phyloP scores from a whole-genome alignment of 2,329 filamentous ascomycete species.

The Xylariaceae sp. region DNA sequence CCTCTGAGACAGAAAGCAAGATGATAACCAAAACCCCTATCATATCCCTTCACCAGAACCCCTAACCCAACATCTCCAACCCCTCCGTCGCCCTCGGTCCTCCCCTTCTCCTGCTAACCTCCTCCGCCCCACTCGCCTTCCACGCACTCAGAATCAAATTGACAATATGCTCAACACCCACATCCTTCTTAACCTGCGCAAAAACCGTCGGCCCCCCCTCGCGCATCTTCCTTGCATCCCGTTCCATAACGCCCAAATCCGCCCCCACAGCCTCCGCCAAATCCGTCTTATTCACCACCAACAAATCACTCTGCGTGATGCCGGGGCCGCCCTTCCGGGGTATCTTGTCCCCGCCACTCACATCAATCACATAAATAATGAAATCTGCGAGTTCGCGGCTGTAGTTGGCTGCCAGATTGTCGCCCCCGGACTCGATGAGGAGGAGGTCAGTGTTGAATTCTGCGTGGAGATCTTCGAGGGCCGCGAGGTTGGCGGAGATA shows the following conservation, averaged over 20 bases:
- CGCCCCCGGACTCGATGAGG: constrained; percentile 90
- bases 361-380: constrained; percentile 98
- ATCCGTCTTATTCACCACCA: constrained; percentile 97
- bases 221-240: constrained; percentile 88
- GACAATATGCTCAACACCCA: constrained; percentile 80
- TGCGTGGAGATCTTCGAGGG: constrained; percentile 80
- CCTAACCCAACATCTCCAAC: constrained; percentile 40
- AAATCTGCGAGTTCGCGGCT: constrained; percentile 90
- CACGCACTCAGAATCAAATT: constrained; percentile 86
- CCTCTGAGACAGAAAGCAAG: neutral
- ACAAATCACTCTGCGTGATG: constrained; percentile 90
- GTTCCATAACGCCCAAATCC: constrained; percentile 88
- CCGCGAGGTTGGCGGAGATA: constrained; percentile 87
- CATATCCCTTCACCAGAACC: neutral
- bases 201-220: constrained; percentile 95
- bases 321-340: constrained; percentile 93
- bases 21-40: neutral
- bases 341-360: constrained; percentile 93
- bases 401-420: constrained; percentile 97
- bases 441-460: constrained; percentile 77
- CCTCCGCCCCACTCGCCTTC: constrained; percentile 80
- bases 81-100: constrained; percentile 55
- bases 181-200: constrained; percentile 90
- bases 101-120: constrained; percentile 47
- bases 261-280: constrained; percentile 85